phyloP scores from a whole-genome alignment of 2,329 filamentous ascomycete species.

The Aspergillus candidus region DNA sequence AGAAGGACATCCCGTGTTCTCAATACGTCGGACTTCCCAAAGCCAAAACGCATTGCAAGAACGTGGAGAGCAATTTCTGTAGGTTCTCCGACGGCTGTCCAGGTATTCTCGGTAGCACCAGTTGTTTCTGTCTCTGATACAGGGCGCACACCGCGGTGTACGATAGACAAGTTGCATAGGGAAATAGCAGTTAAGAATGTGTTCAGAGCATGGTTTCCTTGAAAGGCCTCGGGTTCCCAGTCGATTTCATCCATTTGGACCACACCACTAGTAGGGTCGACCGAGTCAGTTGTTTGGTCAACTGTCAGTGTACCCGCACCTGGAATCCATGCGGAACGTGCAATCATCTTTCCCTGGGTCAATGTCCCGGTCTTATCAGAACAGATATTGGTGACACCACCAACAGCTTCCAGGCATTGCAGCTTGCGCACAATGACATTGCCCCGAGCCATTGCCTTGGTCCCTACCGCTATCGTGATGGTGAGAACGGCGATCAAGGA shows the following conservation, averaged over 20 bases:
- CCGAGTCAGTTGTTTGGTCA: constrained; percentile 48
- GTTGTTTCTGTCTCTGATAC: constrained; percentile 3
- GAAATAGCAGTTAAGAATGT: constrained; percentile 50
- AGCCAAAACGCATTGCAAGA: constrained; percentile 56
- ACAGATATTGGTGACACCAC: constrained; percentile 53
- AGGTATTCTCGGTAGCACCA: constrained; percentile 30
- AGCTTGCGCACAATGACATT: constrained; percentile 51
- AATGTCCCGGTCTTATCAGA: constrained; percentile 54
- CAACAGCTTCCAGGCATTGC: constrained; percentile 51
- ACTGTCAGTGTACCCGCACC: constrained; percentile 48
- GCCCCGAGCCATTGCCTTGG: constrained; percentile 49
- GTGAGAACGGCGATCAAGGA: constrained; percentile 58
- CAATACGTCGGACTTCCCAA: constrained; percentile 44
- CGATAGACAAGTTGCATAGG: constrained; percentile 50
- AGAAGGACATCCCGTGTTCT: constrained; percentile 12
- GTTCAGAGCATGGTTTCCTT: constrained; percentile 36
- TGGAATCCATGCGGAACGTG: constrained; percentile 53
- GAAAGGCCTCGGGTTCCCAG: constrained; percentile 21
- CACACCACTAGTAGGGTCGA: constrained; percentile 49
- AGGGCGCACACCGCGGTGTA: constrained; percentile 36
- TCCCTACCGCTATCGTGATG: constrained; percentile 55
- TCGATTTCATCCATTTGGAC: constrained; percentile 36
- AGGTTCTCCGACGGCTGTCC: constrained; percentile 57
- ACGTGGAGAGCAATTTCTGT: constrained; percentile 64
- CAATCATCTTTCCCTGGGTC: constrained; percentile 55